Percentiles rank a stretch among this genome's conserved stretches.
Conservation (phyloP, 1,139 yeast species). For the Pneumocystis carinii region DNA sequence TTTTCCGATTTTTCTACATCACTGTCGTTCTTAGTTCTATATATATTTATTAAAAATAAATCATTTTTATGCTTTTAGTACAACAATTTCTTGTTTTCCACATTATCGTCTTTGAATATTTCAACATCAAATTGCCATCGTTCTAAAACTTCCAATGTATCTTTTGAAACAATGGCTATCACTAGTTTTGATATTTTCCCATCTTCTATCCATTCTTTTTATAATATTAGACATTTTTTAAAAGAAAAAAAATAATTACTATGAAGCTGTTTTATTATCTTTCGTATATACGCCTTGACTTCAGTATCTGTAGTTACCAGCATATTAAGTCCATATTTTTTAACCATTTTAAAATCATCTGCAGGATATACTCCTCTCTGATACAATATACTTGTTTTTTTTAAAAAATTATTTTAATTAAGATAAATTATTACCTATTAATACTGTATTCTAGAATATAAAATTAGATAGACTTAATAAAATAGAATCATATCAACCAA, state of each 20-base stretch:
- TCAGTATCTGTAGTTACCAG: slow-evolving; percentile 65
- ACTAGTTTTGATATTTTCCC: slow-evolving; percentile 57
- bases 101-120: slow-evolving; percentile 19
- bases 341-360: slow-evolving; percentile 67
- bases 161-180: slow-evolving; percentile 54
- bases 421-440: slow-evolving; percentile 9
- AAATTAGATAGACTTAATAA: not conserved
- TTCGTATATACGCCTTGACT: slow-evolving; percentile 51
- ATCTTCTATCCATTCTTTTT: slow-evolving; percentile 55
- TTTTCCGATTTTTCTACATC: slow-evolving; percentile 29
- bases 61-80: not conserved
- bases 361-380: slow-evolving; percentile 86
- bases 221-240: not conserved
- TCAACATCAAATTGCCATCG: slow-evolving; percentile 74
- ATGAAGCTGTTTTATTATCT: slow-evolving; percentile 60
- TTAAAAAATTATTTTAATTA: slow-evolving; percentile 29
- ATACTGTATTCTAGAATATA: not conserved
- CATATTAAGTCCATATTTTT: slow-evolving; percentile 67
- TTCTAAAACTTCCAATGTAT: slow-evolving; percentile 56
- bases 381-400: slow-evolving; percentile 65
- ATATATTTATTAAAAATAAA: not conserved
- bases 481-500: slow-evolving; percentile 26
- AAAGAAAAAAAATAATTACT: slow-evolving; percentile 20
- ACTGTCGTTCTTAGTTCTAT: not conserved
- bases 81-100: slow-evolving; percentile 4